Conservation (phyloP, 2,329 filamentous ascomycete species). For the Epichloe elymi region DNA sequence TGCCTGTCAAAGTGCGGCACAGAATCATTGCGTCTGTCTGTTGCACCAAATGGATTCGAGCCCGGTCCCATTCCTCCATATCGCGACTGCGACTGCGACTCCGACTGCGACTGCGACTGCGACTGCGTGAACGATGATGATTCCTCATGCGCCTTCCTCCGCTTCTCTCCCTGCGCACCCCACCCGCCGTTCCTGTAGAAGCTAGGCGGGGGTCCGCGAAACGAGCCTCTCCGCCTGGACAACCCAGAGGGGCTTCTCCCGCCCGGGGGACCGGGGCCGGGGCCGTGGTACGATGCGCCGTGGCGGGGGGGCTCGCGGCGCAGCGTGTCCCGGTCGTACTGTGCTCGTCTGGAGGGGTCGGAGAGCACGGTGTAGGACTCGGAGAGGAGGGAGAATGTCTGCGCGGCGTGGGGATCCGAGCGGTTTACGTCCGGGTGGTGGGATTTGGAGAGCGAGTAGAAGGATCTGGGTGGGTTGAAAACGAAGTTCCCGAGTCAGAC, state of each 20-base stretch:
- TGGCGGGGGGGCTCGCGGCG: constrained; percentile 18
- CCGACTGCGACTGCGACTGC: constrained; percentile 6
- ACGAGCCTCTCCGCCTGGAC: constrained; percentile 60
- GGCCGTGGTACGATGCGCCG: constrained; percentile 41
- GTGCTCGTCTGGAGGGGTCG: constrained; percentile 56
- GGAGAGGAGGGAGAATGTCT: constrained; percentile 70
- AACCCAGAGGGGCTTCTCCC: constrained; percentile 71
- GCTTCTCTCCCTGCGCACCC: constrained; percentile 50
- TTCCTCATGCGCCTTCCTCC: constrained; percentile 37
- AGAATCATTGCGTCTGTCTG: constrained; percentile 30
- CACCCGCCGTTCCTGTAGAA: constrained; percentile 79
- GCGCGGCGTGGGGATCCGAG: constrained; percentile 54
- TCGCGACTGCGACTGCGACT: background rate
- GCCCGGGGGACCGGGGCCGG: constrained; percentile 47
- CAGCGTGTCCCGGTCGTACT: constrained; percentile 65
- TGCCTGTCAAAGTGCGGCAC: constrained; percentile 67
- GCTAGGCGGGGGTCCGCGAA: constrained; percentile 79
- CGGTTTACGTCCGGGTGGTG: constrained; percentile 91
- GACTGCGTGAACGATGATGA: constrained; percentile 13
- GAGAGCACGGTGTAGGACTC: constrained; percentile 73
- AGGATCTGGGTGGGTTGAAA: too few species aligned
- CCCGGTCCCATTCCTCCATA: constrained; percentile 46
- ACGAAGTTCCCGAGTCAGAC: too few species aligned
- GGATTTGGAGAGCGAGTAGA: constrained; percentile 81
- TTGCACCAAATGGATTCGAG: constrained; percentile 29